These are phyloP conservation scores for Lodderomyces metapsilosis DNA, from an alignment of 1,139 yeast genomes.

Conservation along the genomic window DNA sequence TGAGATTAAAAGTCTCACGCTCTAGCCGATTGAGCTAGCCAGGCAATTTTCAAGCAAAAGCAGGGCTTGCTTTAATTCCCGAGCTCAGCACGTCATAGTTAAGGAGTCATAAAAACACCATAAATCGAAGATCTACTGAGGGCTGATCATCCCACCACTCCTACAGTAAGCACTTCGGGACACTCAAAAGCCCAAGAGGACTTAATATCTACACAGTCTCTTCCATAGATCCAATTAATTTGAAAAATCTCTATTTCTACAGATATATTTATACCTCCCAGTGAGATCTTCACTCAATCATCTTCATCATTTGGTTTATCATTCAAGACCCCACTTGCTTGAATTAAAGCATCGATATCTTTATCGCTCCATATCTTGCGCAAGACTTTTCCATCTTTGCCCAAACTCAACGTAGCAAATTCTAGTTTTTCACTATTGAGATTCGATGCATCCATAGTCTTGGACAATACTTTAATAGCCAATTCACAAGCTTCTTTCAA, in stretches of 20 bases:
- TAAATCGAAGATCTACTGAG: no score
- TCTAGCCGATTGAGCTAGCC: constrained; percentile 15
- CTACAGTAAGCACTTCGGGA: no score
- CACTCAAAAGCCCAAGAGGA: no score
- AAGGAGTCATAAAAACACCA: no score
- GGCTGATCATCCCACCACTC: no score
- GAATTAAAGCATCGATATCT: constrained; percentile 73
- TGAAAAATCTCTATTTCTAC: no score
- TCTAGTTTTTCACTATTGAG: constrained; percentile 68
- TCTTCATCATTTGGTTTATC: constrained; percentile 32
- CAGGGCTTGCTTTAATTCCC: not conserved
- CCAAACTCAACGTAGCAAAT: constrained; percentile 70
- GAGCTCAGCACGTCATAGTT: not conserved
- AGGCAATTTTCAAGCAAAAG: constrained; percentile 5
- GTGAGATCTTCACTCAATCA: not conserved
- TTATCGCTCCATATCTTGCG: constrained; percentile 78
- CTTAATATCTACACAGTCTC: no score
- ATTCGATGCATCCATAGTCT: constrained; percentile 89
- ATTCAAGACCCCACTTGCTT: constrained; percentile 67
- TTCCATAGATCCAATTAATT: not conserved
- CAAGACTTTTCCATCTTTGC: constrained; percentile 54
- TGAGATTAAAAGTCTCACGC: constrained; percentile 18
- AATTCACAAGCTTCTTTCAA: constrained; percentile 81
- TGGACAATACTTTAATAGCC: constrained; percentile 88
- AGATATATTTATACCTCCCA: not conserved